These are phyloP conservation scores for Phialocephala subalpina DNA, from an alignment of 2,329 filamentous ascomycete species.

Conservation along the genomic window DNA sequence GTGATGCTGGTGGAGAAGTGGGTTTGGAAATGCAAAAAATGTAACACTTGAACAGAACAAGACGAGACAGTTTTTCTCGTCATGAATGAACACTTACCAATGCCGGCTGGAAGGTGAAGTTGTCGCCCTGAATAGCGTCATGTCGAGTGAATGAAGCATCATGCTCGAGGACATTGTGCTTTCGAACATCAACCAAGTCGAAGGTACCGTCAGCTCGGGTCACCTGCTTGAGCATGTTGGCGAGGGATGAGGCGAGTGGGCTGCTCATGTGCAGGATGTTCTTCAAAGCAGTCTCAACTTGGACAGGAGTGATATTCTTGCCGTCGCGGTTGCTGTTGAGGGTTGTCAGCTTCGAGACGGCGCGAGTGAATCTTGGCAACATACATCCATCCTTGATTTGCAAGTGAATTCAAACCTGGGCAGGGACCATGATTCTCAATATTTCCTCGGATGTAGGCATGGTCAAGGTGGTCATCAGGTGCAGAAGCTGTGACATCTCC, in stretches of 20 bases:
- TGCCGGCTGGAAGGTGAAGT: constrained; percentile 26
- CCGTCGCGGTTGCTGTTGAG: constrained; percentile 26
- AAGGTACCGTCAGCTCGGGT: constrained; percentile 28
- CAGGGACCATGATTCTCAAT: constrained; percentile 26
- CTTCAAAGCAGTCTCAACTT: constrained; percentile 19
- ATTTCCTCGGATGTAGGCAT: constrained; percentile 23
- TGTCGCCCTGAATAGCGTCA: constrained; percentile 26
- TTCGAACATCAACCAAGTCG: constrained; percentile 24
- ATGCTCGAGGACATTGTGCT: constrained; percentile 29
- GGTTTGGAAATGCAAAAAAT: too few relatives aligned
- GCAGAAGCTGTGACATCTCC: too few relatives aligned
- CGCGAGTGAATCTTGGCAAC: not conserved
- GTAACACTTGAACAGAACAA: too few relatives aligned
- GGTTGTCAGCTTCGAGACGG: not conserved
- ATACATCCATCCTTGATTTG: constrained; percentile 32
- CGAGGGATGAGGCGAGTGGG: constrained; percentile 11
- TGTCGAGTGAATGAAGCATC: constrained; percentile 25
- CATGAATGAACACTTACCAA: not conserved
- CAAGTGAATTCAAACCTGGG: constrained; percentile 28
- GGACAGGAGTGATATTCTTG: constrained; percentile 26
- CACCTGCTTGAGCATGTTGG: constrained; percentile 17
- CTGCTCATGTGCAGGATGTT: constrained; percentile 20
- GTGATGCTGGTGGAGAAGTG: too few relatives aligned
- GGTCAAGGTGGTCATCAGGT: too few relatives aligned
- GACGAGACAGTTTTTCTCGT: too few relatives aligned